These are phyloP conservation scores for Podaxis sp. DNA, from an alignment of 768 basidiomycete species.

Conservation along the genomic window DNA sequence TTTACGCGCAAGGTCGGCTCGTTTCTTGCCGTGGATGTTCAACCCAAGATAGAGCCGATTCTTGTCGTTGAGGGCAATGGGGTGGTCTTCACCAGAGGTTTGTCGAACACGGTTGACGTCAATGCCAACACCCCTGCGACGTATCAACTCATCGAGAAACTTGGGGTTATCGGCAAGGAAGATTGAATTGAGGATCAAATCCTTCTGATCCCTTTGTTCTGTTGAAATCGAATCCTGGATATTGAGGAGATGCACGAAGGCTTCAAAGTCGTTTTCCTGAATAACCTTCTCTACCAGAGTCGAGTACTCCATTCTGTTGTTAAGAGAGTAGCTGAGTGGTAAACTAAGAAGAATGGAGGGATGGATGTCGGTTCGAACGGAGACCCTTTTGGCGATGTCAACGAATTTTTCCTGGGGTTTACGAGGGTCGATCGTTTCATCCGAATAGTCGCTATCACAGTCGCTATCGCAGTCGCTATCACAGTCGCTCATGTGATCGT, in stretches of 20 bases:
- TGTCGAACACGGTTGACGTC: slow-evolving; percentile 25
- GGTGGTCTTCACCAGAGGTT: slow-evolving; percentile 17
- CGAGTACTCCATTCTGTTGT: not conserved
- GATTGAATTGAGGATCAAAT: slow-evolving; percentile 22
- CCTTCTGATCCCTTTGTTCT: slow-evolving; percentile 20
- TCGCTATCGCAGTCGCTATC: slow-evolving; percentile 33
- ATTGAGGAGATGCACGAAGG: slow-evolving; percentile 43
- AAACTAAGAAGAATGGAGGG: slow-evolving; percentile 34
- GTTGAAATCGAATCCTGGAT: slow-evolving; percentile 27
- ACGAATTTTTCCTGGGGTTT: slow-evolving; percentile 35
- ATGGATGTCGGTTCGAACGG: slow-evolving; percentile 35
- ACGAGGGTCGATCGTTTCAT: slow-evolving; percentile 31
- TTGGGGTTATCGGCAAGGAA: slow-evolving; percentile 38
- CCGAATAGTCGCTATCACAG: slow-evolving; percentile 37
- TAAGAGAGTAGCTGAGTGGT: not conserved
- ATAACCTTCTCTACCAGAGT: slow-evolving; percentile 33
- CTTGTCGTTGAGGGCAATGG: slow-evolving; percentile 27
- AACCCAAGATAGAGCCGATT: slow-evolving; percentile 53
- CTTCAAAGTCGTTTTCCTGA: slow-evolving; percentile 42
- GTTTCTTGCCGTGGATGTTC: slow-evolving; percentile 61
- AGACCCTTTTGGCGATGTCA: slow-evolving; percentile 48
- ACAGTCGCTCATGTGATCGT: slow-evolving; percentile 20
- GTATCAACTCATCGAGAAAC: slow-evolving; percentile 55
- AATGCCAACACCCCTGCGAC: slow-evolving; percentile 42
- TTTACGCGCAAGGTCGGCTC: slow-evolving; percentile 44